These are phyloP conservation scores for Meyerozyma carpophila DNA, from an alignment of 1,139 yeast genomes.

Conservation along the genomic window DNA sequence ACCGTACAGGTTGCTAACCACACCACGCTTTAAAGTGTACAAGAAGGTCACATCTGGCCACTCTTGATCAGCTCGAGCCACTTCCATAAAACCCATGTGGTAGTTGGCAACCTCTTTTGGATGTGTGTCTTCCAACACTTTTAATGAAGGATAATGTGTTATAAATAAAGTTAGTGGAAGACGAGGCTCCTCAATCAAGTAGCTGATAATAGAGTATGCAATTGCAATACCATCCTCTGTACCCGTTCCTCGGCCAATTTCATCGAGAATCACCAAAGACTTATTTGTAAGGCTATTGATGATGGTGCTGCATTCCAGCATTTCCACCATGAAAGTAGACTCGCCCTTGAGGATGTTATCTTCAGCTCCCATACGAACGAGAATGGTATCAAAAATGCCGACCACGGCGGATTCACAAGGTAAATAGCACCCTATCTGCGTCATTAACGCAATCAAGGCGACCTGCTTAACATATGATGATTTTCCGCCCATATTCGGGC, in stretches of 20 bases:
- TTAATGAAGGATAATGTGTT: slow-evolving; percentile 81
- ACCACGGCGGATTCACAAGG: slow-evolving; percentile 41
- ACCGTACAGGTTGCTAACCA: slow-evolving; percentile 66
- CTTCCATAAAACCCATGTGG: slow-evolving; percentile 71
- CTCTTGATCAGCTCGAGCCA: slow-evolving; percentile 24
- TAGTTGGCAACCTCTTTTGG: slow-evolving; percentile 45
- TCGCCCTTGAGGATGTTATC: slow-evolving; percentile 65
- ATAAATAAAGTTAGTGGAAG: slow-evolving; percentile 68
- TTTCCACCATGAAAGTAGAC: slow-evolving; percentile 74
- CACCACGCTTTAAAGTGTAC: slow-evolving; percentile 56
- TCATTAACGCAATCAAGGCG: slow-evolving; percentile 51
- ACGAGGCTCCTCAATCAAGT: slow-evolving; percentile 42
- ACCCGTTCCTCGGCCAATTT: slow-evolving; percentile 78
- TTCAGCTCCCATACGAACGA: slow-evolving; percentile 65
- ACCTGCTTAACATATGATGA: slow-evolving; percentile 64
- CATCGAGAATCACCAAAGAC: slow-evolving; percentile 59
- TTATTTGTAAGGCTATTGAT: slow-evolving; percentile 37
- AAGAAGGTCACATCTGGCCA: slow-evolving; percentile 50
- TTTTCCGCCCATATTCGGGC: slow-evolving; percentile 78
- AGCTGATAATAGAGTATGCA: slow-evolving; percentile 70
- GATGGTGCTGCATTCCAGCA: slow-evolving; percentile 59
- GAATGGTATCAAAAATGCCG: slow-evolving; percentile 57
- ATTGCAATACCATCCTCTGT: slow-evolving; percentile 87
- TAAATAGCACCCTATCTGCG: slow-evolving; percentile 45
- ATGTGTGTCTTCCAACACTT: slow-evolving; percentile 42